Evolutionary conservation across 345 rosid species (phyloP).

Genomic region (Heritiera fomes): DNA sequence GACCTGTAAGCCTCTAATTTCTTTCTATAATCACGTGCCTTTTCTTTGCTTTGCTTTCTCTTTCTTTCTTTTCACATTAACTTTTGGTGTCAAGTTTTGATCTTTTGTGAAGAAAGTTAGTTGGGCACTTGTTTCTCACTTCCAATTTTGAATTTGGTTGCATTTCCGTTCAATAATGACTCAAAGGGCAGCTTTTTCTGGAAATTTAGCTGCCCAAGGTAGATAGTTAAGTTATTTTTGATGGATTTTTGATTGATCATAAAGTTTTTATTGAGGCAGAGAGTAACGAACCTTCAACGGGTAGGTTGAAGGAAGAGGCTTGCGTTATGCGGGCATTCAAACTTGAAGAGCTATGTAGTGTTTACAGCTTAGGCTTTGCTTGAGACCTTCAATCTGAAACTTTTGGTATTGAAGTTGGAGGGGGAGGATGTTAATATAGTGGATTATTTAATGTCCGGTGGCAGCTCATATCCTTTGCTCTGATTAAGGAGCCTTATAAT

Average conservation of each 20-base stretch:
- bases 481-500: no score
- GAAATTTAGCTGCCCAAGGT: neutral
- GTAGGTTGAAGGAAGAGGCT: neutral
- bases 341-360: neutral
- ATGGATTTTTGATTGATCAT: neutral
- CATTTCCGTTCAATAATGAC: neutral
- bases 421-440: no score
- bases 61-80: neutral
- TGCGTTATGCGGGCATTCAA: neutral
- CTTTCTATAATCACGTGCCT: neutral
- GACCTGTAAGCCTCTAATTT: constrained; percentile 60
- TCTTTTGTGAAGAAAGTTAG: neutral
- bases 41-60: neutral
- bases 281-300: neutral
- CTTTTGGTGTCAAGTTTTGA: neutral
- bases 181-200: neutral
- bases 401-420: no score
- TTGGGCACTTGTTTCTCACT: neutral
- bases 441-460: no score
- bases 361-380: neutral
- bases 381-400: neutral
- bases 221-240: neutral
- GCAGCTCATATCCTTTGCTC: no score
- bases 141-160: neutral
- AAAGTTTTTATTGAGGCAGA: constrained; percentile 3